A percentile compares a stretch with the other conserved stretches of the same genome.
phyloP scores from a whole-genome alignment of 495 filamentous ascomycete genomes.

The Neurospora hispaniola region DNA sequence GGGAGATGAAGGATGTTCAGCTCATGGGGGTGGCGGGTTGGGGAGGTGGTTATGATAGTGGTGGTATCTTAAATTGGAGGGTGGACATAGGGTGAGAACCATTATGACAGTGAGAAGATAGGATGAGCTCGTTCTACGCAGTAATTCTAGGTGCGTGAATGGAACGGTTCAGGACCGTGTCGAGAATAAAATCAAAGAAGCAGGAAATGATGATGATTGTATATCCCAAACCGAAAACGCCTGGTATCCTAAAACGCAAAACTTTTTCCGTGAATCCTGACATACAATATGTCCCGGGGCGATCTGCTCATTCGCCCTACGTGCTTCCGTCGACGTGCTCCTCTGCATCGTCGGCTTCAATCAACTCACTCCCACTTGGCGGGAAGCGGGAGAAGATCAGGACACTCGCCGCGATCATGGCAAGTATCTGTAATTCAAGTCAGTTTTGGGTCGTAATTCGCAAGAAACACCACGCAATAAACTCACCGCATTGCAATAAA shows the following conservation, averaged over 20 bases:
- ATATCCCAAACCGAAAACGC: background rate
- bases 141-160: background rate
- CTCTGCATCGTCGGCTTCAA: conserved; percentile 23
- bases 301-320: background rate
- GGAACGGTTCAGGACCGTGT: background rate
- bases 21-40: no score
- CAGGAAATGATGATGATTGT: background rate
- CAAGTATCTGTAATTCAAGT: conserved; percentile 23
- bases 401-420: conserved; percentile 34
- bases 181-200: background rate
- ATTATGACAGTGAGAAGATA: background rate
- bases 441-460: background rate
- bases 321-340: background rate
- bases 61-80: background rate
- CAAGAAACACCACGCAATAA: background rate
- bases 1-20: background rate
- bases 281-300: background rate
- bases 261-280: background rate
- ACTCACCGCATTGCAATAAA: conserved; percentile 44
- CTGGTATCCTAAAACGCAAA: background rate
- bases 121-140: background rate
- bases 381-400: conserved; percentile 39
- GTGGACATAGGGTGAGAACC: no score
- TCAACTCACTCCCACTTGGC: conserved; percentile 29
- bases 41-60: background rate